A percentile compares a stretch with the other conserved stretches of the same genome.
Evolutionary conservation across 495 filamentous ascomycete genomes (phyloP).

Genomic region (Massariosphaeria phaeospora): DNA sequence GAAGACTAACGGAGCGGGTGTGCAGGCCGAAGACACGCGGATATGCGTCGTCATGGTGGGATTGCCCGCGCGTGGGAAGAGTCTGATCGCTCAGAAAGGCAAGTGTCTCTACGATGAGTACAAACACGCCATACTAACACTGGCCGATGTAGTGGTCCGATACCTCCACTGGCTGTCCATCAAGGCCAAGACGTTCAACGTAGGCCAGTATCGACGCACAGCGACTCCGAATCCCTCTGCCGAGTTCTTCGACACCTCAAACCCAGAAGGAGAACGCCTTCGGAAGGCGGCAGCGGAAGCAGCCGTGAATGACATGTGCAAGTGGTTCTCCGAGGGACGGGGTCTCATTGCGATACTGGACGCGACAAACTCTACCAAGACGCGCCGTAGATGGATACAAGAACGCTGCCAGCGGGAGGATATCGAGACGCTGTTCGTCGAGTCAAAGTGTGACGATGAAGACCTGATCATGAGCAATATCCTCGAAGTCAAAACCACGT

Average conservation of each 20-base stretch:
- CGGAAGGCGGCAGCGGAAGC: slow-evolving; percentile 81
- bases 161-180: slow-evolving; percentile 97
- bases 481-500: slow-evolving; percentile 93
- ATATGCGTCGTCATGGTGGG: slow-evolving; percentile 99
- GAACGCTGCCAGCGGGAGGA: slow-evolving; percentile 65
- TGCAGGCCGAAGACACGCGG: slow-evolving; percentile 84
- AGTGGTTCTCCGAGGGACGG: slow-evolving; percentile 69
- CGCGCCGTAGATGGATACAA: slow-evolving; percentile 84
- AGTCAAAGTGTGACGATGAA: slow-evolving; percentile 92
- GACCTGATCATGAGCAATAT: slow-evolving; percentile 96
- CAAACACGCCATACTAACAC: slow-evolving; percentile 5
- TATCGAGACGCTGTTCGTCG: slow-evolving; percentile 89
- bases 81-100: slow-evolving; percentile 96
- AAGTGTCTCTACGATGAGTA: slow-evolving; percentile 29
- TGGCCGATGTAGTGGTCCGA: slow-evolving; percentile 62
- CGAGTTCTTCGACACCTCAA: slow-evolving; percentile 86
- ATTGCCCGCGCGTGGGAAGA: slow-evolving; percentile 90
- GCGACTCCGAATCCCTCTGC: slow-evolving; percentile 81
- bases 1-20: slow-evolving; percentile 50
- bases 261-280: slow-evolving; percentile 83
- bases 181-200: slow-evolving; percentile 89
- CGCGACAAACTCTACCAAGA: slow-evolving; percentile 90
- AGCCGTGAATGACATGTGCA: slow-evolving; percentile 83
- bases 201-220: slow-evolving; percentile 85
- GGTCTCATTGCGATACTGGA: slow-evolving; percentile 89